Percentiles rank a stretch among this genome's conserved stretches.
phyloP scores from a whole-genome alignment of 2,329 filamentous ascomycete species.

The Trichophyton equinum region DNA sequence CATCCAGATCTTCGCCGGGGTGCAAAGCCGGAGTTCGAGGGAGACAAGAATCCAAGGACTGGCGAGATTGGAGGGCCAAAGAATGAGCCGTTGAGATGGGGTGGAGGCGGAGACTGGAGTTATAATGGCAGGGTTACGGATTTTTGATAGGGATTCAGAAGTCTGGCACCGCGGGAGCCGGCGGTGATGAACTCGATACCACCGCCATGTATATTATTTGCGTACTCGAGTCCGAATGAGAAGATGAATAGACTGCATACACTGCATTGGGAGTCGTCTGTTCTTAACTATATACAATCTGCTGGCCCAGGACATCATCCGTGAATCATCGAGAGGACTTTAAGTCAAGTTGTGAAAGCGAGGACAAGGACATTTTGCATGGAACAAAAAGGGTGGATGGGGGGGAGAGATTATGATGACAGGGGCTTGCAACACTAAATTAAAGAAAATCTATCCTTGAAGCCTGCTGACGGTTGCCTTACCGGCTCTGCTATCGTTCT shows the following conservation, averaged over 20 bases:
- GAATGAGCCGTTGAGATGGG: constrained; percentile 91
- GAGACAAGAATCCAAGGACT: constrained; percentile 82
- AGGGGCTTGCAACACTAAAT: not conserved
- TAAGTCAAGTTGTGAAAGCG: not conserved
- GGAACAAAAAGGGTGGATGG: not conserved
- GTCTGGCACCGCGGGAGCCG: not conserved
- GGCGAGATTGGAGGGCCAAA: constrained; percentile 94
- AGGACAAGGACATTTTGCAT: not conserved
- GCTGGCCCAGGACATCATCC: not conserved
- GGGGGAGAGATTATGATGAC: not conserved
- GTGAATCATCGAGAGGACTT: not conserved
- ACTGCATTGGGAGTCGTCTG: not conserved
- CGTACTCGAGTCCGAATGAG: not conserved
- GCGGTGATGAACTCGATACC: not conserved
- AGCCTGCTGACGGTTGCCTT: constrained; percentile 38
- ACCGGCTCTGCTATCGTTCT: constrained; percentile 42
- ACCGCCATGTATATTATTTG: constrained; percentile 1
- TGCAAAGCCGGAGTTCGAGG: constrained; percentile 80
- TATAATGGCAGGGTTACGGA: constrained; percentile 93
- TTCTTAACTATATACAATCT: constrained; percentile 1
- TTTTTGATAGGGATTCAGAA: constrained; percentile 41
- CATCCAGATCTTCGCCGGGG: constrained; percentile 63
- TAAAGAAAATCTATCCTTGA: constrained; percentile 1
- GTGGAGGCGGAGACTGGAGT: constrained; percentile 65
- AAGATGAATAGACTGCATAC: not conserved